A percentile compares a stretch with the other conserved stretches of the same genome.
Evolutionary conservation across 78 protist species (phyloP).

Genomic region (Dictyostelium capitatum): DNA sequence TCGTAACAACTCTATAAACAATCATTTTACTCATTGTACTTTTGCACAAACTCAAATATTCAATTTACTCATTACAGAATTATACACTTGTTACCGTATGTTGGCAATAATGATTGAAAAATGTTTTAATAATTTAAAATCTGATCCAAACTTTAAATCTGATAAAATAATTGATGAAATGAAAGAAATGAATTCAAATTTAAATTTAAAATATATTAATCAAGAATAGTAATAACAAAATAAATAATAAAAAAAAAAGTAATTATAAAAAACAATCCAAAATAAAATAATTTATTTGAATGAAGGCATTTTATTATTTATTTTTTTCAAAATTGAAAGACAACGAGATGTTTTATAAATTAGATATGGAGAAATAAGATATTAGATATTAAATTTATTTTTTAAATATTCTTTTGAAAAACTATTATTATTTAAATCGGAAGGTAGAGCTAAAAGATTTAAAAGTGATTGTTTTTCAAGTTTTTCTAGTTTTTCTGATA

Average conservation of each 20-base stretch:
- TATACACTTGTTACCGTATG: slow-evolving; percentile 16
- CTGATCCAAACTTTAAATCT: neutral
- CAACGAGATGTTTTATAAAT: no score
- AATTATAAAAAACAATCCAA: neutral
- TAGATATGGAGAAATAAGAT: no score
- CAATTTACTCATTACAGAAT: neutral
- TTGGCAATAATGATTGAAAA: slow-evolving; percentile 32
- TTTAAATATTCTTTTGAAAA: no score
- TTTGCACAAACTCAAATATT: slow-evolving; percentile 15
- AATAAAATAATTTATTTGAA: no score
- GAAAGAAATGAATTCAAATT: slow-evolving; percentile 43
- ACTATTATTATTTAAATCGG: no score
- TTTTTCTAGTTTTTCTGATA: no score
- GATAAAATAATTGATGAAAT: slow-evolving; percentile 16
- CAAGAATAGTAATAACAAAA: neutral
- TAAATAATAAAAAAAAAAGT: neutral
- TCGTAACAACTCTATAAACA: slow-evolving; percentile 20
- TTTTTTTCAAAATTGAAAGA: no score
- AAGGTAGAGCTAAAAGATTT: no score
- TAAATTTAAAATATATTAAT: slow-evolving; percentile 21
- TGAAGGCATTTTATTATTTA: no score
- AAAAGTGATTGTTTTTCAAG: no score
- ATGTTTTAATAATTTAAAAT: slow-evolving; percentile 1
- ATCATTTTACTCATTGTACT: slow-evolving; percentile 20
- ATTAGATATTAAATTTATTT: no score